Evolutionary conservation across 208 protist genomes (phyloP).

Genomic region (Trypanosoma avium): DNA sequence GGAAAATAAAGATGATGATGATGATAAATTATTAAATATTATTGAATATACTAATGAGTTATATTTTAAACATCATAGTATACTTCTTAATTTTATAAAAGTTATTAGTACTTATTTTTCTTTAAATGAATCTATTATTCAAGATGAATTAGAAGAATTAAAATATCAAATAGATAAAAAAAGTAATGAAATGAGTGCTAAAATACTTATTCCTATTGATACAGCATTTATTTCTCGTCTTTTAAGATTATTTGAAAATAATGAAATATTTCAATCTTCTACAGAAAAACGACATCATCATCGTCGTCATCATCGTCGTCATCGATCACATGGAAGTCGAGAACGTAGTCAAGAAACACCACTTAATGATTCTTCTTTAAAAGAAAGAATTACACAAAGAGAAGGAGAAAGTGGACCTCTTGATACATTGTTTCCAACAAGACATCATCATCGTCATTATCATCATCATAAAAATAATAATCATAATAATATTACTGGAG

Average conservation of each 20-base stretch:
- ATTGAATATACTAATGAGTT: conserved; percentile 6
- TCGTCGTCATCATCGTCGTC: too few species aligned
- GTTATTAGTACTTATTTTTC: conserved; percentile 17
- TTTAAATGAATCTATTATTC: conserved; percentile 7
- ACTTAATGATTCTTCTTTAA: too few species aligned
- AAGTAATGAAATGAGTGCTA: conserved; percentile 5
- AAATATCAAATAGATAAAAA: conserved; percentile 22
- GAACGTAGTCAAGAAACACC: too few species aligned
- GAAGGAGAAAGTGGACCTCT: too few species aligned
- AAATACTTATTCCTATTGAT: conserved; percentile 35
- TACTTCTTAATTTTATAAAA: conserved; percentile 27
- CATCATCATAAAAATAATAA: neutral
- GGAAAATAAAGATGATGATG: neutral
- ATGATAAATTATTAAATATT: neutral
- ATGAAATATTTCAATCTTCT: too few species aligned
- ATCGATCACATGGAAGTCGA: too few species aligned
- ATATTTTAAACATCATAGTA: conserved; percentile 30
- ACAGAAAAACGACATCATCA: too few species aligned
- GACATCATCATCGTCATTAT: neutral
- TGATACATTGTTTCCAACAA: too few species aligned
- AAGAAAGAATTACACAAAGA: too few species aligned
- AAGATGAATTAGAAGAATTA: conserved; percentile 12
- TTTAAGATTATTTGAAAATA: neutral
- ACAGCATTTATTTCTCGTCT: conserved; percentile 32
- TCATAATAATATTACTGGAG: neutral